Percentiles rank a stretch among this genome's conserved stretches.
Evolutionary conservation across 805 yeast species (phyloP).

Genomic region (Ogataea ganodermae): DNA sequence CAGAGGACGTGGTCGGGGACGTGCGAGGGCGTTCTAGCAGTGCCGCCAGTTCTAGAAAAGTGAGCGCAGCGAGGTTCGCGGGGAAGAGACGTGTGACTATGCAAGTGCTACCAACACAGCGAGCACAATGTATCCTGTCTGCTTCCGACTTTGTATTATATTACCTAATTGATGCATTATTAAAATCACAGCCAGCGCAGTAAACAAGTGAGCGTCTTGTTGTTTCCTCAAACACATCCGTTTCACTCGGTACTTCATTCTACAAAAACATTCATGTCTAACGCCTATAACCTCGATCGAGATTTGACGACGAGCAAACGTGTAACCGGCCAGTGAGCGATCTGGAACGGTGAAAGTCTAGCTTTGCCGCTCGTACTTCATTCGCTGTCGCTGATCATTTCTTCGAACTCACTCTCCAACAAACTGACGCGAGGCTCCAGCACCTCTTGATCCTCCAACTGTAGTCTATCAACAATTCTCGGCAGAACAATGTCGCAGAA

Average conservation of each 20-base stretch:
- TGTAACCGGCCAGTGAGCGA: no score
- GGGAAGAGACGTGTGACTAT: no score
- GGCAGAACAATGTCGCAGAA: conserved; percentile 79
- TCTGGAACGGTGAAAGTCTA: no score
- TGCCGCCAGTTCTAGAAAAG: no score
- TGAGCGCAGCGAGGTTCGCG: no score
- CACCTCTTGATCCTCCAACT: conserved; percentile 44
- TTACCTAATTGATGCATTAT: background rate
- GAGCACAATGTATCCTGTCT: background rate
- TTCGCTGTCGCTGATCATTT: conserved; percentile 23
- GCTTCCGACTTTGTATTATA: background rate
- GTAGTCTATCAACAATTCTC: conserved; percentile 45
- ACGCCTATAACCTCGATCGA: no score
- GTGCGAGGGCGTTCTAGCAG: conserved; percentile 35
- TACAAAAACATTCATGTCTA: no score
- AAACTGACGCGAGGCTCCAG: conserved; percentile 43
- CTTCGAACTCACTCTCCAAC: conserved; percentile 36
- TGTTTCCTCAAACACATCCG: background rate
- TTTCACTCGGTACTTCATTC: no score
- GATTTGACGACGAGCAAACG: no score
- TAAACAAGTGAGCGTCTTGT: background rate
- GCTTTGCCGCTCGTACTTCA: no score
- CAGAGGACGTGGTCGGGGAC: conserved; percentile 33
- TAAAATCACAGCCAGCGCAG: background rate
- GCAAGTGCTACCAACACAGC: no score